Evolutionary conservation across 441 rosid genomes (phyloP), one percentile per base, ranked within the genome.

Genomic region (Macaranga tanarius): DNA sequence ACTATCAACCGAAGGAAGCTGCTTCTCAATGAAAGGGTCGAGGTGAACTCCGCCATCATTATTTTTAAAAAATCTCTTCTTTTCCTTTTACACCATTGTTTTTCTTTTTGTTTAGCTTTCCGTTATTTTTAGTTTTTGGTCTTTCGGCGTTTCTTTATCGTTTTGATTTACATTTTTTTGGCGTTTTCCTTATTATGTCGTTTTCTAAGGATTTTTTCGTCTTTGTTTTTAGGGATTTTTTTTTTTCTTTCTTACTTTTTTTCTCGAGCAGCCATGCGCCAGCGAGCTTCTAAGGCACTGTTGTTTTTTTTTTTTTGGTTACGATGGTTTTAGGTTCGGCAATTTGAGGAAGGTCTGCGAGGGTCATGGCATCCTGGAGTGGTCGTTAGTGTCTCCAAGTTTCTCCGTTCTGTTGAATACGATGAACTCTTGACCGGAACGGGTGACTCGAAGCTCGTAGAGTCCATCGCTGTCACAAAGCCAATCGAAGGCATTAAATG

Each of bases 311-410:
- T 22, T 6, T 20, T 9, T 56, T 19, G n/a, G 20, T 56, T 23
- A 23, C 23, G 23, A n/a, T n/a, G 34, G 54, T 64, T 69, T 67
- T 26, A 84, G 86, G 86, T 84, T 70, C 83, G 84, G 51, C 86
- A 81, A 67, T 79, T 84, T 73, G 86, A 84, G 81, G 65, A 81
- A 75, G 86, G 86, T 47, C 71, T 84, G 45, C 79, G 65, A 25
- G 84, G 84, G 1, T 84, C 86, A 9, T 80, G 86, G 86, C 81
- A 84, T 65, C 74, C 76, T 65, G 83, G 83, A 23, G 78, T 76
- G 76, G 83, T 84, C 73, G 80, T 84, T 70, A 79, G 73, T 38
- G 72, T 81, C 47, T 77, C 84, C 65, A 48, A 79, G 34, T 59
- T 84, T 65, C 62, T 65, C 57, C 76, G 84, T 51, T 58, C 69